These are phyloP conservation scores for Ustilago nuda DNA, from an alignment of 1,284 basidiomycete genomes.

Conservation along the genomic window DNA sequence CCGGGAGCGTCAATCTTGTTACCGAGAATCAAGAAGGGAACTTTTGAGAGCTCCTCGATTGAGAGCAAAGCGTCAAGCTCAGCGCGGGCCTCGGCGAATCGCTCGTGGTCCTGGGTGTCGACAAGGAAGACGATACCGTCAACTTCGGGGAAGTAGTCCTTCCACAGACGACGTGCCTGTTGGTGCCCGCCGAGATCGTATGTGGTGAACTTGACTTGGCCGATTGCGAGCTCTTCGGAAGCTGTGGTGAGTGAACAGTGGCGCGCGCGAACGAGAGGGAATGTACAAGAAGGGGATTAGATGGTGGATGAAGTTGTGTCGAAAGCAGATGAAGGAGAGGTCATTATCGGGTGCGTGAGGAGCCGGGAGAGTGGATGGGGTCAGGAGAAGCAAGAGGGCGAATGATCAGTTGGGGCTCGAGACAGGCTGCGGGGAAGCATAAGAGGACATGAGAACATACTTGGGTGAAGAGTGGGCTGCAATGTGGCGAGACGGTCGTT, in stretches of 20 bases:
- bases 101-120: conserved; percentile 94
- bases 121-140: conserved; percentile 99
- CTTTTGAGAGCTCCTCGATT: conserved; percentile 84
- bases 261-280: background rate
- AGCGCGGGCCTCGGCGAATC: conserved; percentile 93
- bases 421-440: background rate
- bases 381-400: conserved; percentile 35
- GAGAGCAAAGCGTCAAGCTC: conserved; percentile 94
- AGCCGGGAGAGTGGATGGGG: background rate
- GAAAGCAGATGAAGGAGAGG: conserved; percentile 19
- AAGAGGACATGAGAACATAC: conserved; percentile 72
- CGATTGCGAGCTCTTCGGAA: conserved; percentile 98
- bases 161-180: conserved; percentile 98
- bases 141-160: conserved; percentile 99
- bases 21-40: conserved; percentile 97
- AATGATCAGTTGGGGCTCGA: background rate
- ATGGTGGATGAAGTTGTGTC: no score
- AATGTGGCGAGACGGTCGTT: conserved; percentile 97
- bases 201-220: conserved; percentile 98
- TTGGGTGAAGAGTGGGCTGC: conserved; percentile 99
- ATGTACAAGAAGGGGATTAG: no score
- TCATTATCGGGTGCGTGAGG: background rate
- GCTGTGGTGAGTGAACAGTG: conserved; percentile 73
- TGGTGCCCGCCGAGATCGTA: conserved; percentile 98
- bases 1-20: conserved; percentile 99